Percentiles rank a stretch among this genome's conserved stretches.
These are phyloP conservation scores for Globisporangium carolinianum DNA, from an alignment of 352 stramenopile genomes.

Conservation along the genomic window DNA sequence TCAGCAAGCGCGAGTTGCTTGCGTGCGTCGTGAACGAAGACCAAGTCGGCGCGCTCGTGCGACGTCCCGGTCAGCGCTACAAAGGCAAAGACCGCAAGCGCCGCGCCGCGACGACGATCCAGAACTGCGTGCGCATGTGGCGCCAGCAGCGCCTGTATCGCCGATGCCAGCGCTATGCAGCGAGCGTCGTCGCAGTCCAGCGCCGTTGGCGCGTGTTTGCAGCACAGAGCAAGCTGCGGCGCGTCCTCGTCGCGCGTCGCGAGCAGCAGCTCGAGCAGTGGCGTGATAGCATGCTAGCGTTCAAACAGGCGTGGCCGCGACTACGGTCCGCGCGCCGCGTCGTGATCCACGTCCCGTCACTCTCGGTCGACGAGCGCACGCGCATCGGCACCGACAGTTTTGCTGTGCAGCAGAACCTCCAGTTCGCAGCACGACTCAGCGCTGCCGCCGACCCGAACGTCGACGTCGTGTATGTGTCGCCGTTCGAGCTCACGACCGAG, in stretches of 20 bases:
- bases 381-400: conserved; percentile 69
- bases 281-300: conserved; percentile 33
- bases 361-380: conserved; percentile 63
- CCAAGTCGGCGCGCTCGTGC: conserved; percentile 61
- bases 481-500: conserved; percentile 71
- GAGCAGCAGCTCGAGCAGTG: conserved; percentile 31
- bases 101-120: conserved; percentile 60
- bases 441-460: conserved; percentile 66
- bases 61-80: conserved; percentile 69
- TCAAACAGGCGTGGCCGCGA: conserved; percentile 47
- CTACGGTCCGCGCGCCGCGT: conserved; percentile 46
- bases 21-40: conserved; percentile 85
- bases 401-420: conserved; percentile 70
- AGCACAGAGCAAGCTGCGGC: conserved; percentile 32
- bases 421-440: conserved; percentile 61
- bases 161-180: conserved; percentile 28
- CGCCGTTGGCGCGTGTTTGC: conserved; percentile 46
- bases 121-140: conserved; percentile 68
- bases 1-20: conserved; percentile 57
- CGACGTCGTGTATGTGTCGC: conserved; percentile 84
- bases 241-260: conserved; percentile 27
- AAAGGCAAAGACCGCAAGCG: conserved; percentile 63
- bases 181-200: conserved; percentile 55
- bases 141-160: conserved; percentile 32
- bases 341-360: conserved; percentile 77